Percentiles rank a stretch among this genome's conserved stretches.
Conservation (phyloP, 768 basidiomycete genomes). For the Mycena rebaudengoi region DNA sequence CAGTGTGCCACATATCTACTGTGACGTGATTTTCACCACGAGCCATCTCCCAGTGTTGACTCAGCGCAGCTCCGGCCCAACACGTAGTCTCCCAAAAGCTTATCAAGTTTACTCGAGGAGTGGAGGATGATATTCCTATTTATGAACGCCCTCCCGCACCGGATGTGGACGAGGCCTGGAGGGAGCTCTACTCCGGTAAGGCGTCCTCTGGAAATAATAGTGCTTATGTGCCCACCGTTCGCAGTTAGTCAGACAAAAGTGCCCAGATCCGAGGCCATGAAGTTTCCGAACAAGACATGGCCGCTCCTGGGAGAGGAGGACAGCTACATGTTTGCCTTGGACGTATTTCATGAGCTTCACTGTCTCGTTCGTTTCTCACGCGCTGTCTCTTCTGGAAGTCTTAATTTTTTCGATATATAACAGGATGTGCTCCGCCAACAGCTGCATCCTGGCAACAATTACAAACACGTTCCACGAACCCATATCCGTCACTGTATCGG, state of each 20-base stretch:
- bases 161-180: slow-evolving; percentile 28
- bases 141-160: slow-evolving; percentile 24
- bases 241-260: slow-evolving; percentile 24
- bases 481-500: slow-evolving; percentile 28
- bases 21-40: too few relatives aligned
- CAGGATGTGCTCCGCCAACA: slow-evolving; percentile 26
- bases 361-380: slow-evolving; percentile 23
- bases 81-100: slow-evolving; percentile 17
- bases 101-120: slow-evolving; percentile 25
- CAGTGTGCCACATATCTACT: too few relatives aligned
- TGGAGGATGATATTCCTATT: slow-evolving; percentile 19
- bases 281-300: slow-evolving; percentile 28
- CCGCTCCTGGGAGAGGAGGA: slow-evolving; percentile 26
- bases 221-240: neutral
- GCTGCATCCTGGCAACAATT: slow-evolving; percentile 19
- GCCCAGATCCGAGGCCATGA: slow-evolving; percentile 19
- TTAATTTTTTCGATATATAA: neutral
- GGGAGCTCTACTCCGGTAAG: slow-evolving; percentile 24
- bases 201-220: neutral
- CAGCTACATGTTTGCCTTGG: slow-evolving; percentile 26
- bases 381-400: neutral
- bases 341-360: slow-evolving; percentile 33
- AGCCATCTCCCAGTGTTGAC: too few relatives aligned
- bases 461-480: neutral
- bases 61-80: slow-evolving; percentile 29